Evolutionary conservation across 2,329 filamentous ascomycete genomes (phyloP).

Genomic region (Xylariales sp.): DNA sequence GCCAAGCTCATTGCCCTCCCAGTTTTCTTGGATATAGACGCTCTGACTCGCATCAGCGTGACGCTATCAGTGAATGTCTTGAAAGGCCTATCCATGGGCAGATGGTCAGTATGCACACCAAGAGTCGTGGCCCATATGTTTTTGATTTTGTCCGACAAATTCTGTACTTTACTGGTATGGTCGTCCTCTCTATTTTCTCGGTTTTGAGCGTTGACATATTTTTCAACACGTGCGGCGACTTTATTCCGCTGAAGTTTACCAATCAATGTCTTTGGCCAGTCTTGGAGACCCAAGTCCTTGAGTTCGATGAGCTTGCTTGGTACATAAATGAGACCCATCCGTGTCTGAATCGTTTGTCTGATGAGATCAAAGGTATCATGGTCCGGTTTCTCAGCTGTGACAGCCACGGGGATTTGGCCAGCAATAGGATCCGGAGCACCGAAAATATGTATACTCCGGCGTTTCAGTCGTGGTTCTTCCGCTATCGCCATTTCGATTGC

Average conservation of each 20-base stretch:
- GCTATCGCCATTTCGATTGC: slow-evolving; percentile 5
- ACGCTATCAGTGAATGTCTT: too few species aligned
- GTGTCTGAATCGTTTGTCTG: not conserved
- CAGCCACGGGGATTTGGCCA: slow-evolving; percentile 6
- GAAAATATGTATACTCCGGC: slow-evolving; percentile 2
- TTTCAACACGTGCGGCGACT: slow-evolving; percentile 4
- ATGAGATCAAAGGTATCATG: slow-evolving; percentile 1
- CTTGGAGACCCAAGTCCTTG: slow-evolving; percentile 1
- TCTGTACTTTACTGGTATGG: too few species aligned
- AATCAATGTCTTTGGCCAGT: slow-evolving; percentile 5
- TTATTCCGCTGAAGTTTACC: slow-evolving; percentile 8
- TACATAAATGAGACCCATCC: slow-evolving; percentile 6
- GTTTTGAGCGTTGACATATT: too few species aligned
- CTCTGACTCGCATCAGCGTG: too few species aligned
- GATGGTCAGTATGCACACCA: too few species aligned
- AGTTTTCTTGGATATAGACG: too few species aligned
- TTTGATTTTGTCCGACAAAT: too few species aligned
- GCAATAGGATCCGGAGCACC: slow-evolving; percentile 4
- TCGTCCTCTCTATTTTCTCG: too few species aligned
- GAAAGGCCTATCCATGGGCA: too few species aligned
- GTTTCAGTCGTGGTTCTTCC: not conserved
- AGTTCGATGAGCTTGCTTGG: slow-evolving; percentile 4
- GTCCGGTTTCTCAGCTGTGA: not conserved
- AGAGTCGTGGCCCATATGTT: too few species aligned
- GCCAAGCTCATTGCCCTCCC: too few species aligned